Evolutionary conservation across 108 stramenopile genomes (phyloP).

Genomic region (Skeletonema menzelii): DNA sequence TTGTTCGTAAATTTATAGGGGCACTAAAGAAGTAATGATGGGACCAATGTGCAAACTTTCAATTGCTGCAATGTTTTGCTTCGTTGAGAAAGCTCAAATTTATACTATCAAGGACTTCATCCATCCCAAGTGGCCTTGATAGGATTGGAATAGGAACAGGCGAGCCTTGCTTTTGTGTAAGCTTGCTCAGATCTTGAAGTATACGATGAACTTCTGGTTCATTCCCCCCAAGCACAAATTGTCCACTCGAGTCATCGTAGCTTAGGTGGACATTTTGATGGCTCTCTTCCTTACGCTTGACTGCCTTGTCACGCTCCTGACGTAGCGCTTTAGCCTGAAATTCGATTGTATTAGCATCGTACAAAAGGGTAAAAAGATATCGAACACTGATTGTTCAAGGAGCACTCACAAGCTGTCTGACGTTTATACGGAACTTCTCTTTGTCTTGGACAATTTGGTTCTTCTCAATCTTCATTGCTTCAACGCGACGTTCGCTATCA

Average conservation of each 20-base stretch:
- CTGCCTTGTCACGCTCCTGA: constrained; percentile 25
- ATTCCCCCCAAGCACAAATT: constrained; percentile 30
- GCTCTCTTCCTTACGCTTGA: constrained; percentile 18
- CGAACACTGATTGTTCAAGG: neutral
- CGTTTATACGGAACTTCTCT: constrained; percentile 48
- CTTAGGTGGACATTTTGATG: constrained; percentile 40
- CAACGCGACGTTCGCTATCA: constrained; percentile 43
- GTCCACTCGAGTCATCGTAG: constrained; percentile 32
- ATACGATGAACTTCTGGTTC: constrained; percentile 41
- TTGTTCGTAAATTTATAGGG: neutral
- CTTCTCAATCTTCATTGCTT: constrained; percentile 36
- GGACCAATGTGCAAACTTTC: neutral
- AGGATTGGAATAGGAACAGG: neutral
- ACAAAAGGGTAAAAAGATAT: too few relatives aligned
- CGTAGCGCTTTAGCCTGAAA: constrained; percentile 41
- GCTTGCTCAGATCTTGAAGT: constrained; percentile 26
- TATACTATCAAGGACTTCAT: neutral
- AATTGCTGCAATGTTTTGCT: neutral
- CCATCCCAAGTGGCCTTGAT: neutral
- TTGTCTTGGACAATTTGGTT: constrained; percentile 33
- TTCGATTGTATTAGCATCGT: too few relatives aligned
- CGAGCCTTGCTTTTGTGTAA: constrained; percentile 21
- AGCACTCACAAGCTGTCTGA: constrained; percentile 39
- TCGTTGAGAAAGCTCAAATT: neutral
- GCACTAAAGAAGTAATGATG: neutral